A percentile compares a stretch with the other conserved stretches of the same genome.
Conservation (phyloP, 352 stramenopile genomes). For the Peronosclerospora sorghi region DNA sequence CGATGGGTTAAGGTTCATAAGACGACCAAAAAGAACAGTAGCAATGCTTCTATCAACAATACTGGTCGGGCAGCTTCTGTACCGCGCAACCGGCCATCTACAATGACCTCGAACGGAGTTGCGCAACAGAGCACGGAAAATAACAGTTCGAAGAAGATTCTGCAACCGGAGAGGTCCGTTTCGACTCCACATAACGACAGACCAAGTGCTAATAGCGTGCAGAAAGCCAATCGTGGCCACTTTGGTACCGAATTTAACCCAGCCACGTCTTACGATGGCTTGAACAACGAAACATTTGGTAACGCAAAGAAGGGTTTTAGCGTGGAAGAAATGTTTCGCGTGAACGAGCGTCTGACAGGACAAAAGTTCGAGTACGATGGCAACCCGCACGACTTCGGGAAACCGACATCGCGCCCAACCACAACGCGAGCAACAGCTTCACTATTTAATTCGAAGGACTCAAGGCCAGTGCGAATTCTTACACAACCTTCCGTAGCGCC, state of each 20-base stretch:
- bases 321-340: conserved; percentile 93
- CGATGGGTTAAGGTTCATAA: conserved; percentile 85
- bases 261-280: conserved; percentile 67
- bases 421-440: conserved; percentile 16
- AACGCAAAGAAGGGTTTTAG: conserved; percentile 61
- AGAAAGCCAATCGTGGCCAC: conserved; percentile 41
- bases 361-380: conserved; percentile 91
- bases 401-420: conserved; percentile 20
- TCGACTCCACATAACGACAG: conserved; percentile 59
- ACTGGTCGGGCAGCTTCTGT: conserved; percentile 62
- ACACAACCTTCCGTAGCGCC: conserved; percentile 27
- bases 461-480: conserved; percentile 37
- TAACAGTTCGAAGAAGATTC: conserved; percentile 25
- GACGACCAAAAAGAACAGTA: conserved; percentile 41
- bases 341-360: conserved; percentile 88
- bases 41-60: conserved; percentile 15
- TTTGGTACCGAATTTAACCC: conserved; percentile 80
- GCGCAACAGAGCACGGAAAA: conserved; percentile 12
- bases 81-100: conserved; percentile 54
- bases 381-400: conserved; percentile 92
- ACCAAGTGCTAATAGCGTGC: conserved; percentile 25
- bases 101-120: conserved; percentile 27
- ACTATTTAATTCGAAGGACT: conserved; percentile 44
- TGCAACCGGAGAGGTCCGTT: conserved; percentile 37
- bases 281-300: conserved; percentile 86